Evolutionary conservation across 345 rosid species (phyloP).

Genomic region (Brassica carinata): DNA sequence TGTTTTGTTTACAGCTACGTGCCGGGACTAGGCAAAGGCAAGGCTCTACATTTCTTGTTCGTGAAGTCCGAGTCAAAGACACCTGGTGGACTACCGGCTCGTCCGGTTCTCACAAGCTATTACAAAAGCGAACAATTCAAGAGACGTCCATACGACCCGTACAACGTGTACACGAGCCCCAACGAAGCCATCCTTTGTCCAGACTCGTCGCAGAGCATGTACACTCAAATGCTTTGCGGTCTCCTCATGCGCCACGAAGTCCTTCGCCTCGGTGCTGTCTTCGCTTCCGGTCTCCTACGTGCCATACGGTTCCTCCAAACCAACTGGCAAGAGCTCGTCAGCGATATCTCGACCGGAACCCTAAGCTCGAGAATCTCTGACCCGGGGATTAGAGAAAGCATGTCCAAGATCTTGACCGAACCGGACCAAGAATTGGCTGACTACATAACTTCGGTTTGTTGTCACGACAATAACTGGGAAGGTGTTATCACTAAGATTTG

Average conservation of each 20-base stretch:
- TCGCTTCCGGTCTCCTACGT: conserved; percentile 84
- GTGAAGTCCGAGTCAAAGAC: conserved; percentile 80
- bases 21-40: conserved; percentile 78
- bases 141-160: conserved; percentile 69
- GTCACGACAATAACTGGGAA: conserved; percentile 57
- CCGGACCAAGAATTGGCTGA: conserved; percentile 64
- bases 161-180: conserved; percentile 82
- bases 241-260: conserved; percentile 68
- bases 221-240: conserved; percentile 87
- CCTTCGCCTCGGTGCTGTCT: conserved; percentile 86
- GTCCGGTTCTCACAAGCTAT: conserved; percentile 90
- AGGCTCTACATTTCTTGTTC: conserved; percentile 74
- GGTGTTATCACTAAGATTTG: conserved; percentile 69
- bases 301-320: conserved; percentile 77
- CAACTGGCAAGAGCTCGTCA: conserved; percentile 61
- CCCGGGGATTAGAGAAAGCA: conserved; percentile 47
- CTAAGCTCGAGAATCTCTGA: conserved; percentile 60
- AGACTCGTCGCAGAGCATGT: conserved; percentile 92
- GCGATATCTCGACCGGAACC: conserved; percentile 60
- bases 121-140: conserved; percentile 80
- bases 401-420: conserved; percentile 49
- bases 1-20: conserved; percentile 53
- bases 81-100: conserved; percentile 79
- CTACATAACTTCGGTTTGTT: conserved; percentile 54
- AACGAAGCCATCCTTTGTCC: conserved; percentile 80